phyloP scores from a whole-genome alignment of 768 basidiomycete species.

The Kwoniella dendrophila region DNA sequence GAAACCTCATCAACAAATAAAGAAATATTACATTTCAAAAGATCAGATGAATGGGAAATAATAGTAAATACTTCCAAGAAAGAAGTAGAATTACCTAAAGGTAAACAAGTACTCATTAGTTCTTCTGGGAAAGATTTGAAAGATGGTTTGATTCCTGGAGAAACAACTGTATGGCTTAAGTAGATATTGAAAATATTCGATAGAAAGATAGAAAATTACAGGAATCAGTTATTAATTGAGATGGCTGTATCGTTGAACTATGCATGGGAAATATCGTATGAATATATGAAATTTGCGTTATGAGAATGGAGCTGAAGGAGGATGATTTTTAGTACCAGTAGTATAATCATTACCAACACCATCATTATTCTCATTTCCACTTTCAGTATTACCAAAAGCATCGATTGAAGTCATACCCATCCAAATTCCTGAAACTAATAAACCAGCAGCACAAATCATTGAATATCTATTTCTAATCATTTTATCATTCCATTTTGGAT shows the following conservation, averaged over 20 bases:
- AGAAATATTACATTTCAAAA: conserved; percentile 32
- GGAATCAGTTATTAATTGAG: no score
- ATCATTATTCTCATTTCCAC: no score
- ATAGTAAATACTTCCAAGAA: conserved; percentile 33
- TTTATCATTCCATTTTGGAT: neutral
- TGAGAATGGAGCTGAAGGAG: no score
- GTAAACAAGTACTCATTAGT: conserved; percentile 8
- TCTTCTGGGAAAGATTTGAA: neutral
- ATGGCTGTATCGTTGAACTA: no score
- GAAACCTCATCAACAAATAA: neutral
- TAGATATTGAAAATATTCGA: neutral
- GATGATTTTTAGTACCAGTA: no score
- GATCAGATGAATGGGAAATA: conserved; percentile 36
- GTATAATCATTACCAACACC: no score
- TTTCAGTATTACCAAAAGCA: no score
- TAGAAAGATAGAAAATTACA: no score
- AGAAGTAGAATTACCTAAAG: conserved; percentile 23
- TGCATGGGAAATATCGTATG: no score
- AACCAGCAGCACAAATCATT: neutral
- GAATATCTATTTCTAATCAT: neutral
- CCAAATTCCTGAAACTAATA: neutral
- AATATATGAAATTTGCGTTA: no score
- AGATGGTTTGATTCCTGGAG: conserved; percentile 14
- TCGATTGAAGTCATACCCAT: no score
- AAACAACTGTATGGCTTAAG: conserved; percentile 20